phyloP scores from a whole-genome alignment of 2,329 filamentous ascomycete genomes.

The Dactylonectria macrodidyma region DNA sequence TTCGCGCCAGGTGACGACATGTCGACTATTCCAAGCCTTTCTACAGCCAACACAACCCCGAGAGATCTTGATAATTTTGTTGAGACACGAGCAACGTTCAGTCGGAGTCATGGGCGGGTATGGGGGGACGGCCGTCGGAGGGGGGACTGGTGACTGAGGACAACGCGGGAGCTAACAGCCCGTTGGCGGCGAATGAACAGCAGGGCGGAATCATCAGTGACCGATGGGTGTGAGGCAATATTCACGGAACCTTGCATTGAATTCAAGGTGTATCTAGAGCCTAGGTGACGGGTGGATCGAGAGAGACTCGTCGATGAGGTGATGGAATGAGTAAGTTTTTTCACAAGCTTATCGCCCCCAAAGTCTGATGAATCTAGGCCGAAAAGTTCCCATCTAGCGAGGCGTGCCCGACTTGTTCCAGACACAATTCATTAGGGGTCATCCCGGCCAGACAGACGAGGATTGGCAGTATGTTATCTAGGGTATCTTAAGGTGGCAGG shows the following conservation, averaged over 20 bases:
- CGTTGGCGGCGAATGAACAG: conserved; percentile 18
- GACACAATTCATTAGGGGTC: background rate
- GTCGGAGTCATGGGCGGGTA: background rate
- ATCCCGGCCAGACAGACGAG: background rate
- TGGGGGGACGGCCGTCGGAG: background rate
- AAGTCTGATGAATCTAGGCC: conserved; percentile 32
- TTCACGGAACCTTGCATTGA: background rate
- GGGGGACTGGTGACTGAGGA: conserved; percentile 4
- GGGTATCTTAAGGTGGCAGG: background rate
- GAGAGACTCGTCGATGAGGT: conserved; percentile 15
- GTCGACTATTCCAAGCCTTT: conserved; percentile 17
- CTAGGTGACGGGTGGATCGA: background rate
- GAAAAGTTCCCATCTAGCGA: background rate
- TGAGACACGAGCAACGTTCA: background rate
- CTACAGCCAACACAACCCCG: background rate
- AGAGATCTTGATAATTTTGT: too few species aligned
- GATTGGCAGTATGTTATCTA: background rate
- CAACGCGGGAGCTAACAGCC: conserved; percentile 1
- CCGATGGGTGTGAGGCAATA: background rate
- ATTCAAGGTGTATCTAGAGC: conserved; percentile 1
- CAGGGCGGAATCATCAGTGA: conserved; percentile 5
- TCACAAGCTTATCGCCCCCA: conserved; percentile 35
- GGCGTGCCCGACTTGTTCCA: background rate
- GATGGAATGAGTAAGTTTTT: conserved; percentile 31
- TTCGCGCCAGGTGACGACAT: conserved; percentile 48